Base-by-base conservation (phyloP, 2,329 filamentous ascomycete genomes). In the Hymenoscyphus albidus region DNA sequence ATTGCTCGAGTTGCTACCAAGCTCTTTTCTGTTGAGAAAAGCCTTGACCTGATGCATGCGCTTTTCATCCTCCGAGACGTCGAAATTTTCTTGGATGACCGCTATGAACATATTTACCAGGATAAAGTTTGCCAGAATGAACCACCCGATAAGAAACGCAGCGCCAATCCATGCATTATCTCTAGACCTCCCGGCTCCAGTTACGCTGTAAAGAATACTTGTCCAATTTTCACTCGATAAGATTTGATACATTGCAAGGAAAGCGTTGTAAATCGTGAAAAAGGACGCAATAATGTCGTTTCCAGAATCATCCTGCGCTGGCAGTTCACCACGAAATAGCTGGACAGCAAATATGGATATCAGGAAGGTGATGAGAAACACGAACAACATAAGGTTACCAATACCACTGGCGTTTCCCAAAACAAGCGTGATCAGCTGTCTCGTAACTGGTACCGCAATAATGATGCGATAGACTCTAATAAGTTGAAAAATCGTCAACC, bases 51-150 rank as follows among this genome's bases (percentile, higher is more conserved):
- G 96, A 75, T 98, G 92, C 67, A 98, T 79, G 22, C 96, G 92
- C 78, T 99, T 99, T 76, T 98, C 93, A 75, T 99, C 96, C 76
- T 99, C 95, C 3, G 93, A 96, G 32, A 99, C 93, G 78, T 99
- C 95, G 75, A 99, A 99, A 74, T 97, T 99, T 75, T 99, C 95
- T 77, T 99, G 95, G 70, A 99, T 99, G 79, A 99, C 95, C 82
- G 95, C 95, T 91, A 99, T 98, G 82, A 99, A 99, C 95, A 99
- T 99, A 75, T 98, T 99, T 80, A 99, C 80, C 67, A 98, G 85
- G 78, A 99, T 96, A 75, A 98, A 94, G 77, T 96, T 97, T 5
- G 93, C 85, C 55, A 99, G 83, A 64, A 97, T 95, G 77, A 97
- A 98, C 95, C 95, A 99, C 70, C 93, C 84, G 68, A 97, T 92